Conservation (phyloP, 371 early-diverging fungal species). For the Mucor indicus region DNA sequence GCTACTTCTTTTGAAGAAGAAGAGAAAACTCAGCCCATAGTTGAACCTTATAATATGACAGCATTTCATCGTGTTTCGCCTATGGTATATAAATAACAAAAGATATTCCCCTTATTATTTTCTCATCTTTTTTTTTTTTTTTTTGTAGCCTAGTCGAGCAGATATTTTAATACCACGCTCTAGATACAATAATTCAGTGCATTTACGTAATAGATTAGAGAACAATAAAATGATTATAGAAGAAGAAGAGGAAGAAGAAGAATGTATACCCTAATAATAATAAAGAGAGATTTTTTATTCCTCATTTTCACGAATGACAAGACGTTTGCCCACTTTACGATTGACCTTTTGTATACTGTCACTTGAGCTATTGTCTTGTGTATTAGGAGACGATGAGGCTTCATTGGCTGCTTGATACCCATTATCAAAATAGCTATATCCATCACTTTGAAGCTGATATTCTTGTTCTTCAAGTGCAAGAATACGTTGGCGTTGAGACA, state of each 20-base stretch:
- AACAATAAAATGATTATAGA: conserved; percentile 16
- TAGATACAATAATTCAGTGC: conserved; percentile 2
- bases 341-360: background rate
- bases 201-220: conserved; percentile 11
- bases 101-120: background rate
- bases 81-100: conserved; percentile 2
- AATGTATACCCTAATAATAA: too few species aligned
- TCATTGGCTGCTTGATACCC: conserved; percentile 36
- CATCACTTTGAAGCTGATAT: conserved; percentile 20
- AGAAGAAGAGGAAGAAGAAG: conserved; percentile 14
- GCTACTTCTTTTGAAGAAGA: conserved; percentile 12
- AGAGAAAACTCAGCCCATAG: background rate
- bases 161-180: conserved; percentile 4
- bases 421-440: conserved; percentile 56
- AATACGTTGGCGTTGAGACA: conserved; percentile 42
- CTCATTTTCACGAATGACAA: conserved; percentile 34
- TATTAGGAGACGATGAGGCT: too few species aligned
- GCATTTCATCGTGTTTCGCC: conserved; percentile 6
- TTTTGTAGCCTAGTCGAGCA: conserved; percentile 1
- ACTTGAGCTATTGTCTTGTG: too few species aligned
- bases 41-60: background rate
- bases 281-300: too few species aligned
- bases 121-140: background rate
- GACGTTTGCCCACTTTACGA: conserved; percentile 39
- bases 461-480: conserved; percentile 41